Base-by-base conservation (phyloP, 2,329 filamentous ascomycete species). In the Penicillium sumatraense region DNA sequence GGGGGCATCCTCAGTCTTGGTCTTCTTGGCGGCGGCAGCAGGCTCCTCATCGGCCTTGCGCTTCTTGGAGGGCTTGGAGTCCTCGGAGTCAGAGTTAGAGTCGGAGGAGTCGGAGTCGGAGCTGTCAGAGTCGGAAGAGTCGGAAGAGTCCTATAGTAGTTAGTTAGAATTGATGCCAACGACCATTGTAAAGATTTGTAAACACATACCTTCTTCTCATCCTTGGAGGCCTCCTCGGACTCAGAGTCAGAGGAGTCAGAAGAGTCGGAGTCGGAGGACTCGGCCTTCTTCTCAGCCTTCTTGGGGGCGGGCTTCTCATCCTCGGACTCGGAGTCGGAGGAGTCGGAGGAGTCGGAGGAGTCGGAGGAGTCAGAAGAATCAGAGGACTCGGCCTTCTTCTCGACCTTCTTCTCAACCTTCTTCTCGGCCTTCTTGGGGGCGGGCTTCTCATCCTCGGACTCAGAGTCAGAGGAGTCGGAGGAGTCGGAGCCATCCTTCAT, bases 11-110 rank as follows among this genome's bases (percentile, higher is more conserved):
- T 75, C 74, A 29, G 73, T 73, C 86, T 91, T 92, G 69, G 84
- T 77, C 83, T 91, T 90, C 73, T 83, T 82, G 49, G 76, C 66
- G 27, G 67, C 66, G 35, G 78, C 59, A 11, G 71, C 68, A 45
- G 72, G 65, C 44, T 79, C 78, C 9, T 74, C 70, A 54, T 81
- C 75, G 21, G 79, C 78, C 73, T 81, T 81, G 67, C 79, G 79
- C 72, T 81, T 81, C 71, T 77, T 71, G 63, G 68, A 68, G 50
- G 67, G 61, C 63, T 73, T 71, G 57, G 64, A 57, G 47, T 72
- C 67, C 51, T 72, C 63, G 42, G 65, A 70, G 8, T 73, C 71
- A 14, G 68, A 68, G 58, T 68, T 63, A 42, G 59, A 61, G 49
- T 73, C 69, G 24, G 67, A 67, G 57, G 59, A 61, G 49, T 73